Evolutionary conservation across 1,284 basidiomycete species (phyloP), one percentile per base, ranked within the genome.

Genomic region (Pulchroboletus neoregius): DNA sequence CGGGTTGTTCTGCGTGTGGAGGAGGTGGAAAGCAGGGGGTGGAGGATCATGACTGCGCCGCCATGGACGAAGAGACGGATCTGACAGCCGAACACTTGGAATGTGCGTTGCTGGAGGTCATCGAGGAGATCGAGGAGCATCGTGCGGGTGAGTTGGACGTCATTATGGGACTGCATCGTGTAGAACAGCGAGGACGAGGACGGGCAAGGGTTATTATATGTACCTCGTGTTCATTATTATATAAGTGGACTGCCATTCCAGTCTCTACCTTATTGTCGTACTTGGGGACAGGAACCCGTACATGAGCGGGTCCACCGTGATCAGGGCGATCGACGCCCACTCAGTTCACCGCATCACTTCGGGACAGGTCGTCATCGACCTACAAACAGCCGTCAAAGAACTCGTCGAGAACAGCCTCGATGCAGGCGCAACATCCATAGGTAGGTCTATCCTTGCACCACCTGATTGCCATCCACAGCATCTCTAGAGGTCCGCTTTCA

Each of bases 351-450:
- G 80, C 44, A 87, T 98, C 48, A 91, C 93, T 3, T 45, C 46
- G 13, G 41, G 46, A 0, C 96, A 99, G 64, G 95, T 99, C 26
- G 88, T 99, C 0, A 77, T 95, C 24, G 94, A 98, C 64, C 78
- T 99, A 1, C 93, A 94, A 61, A 89, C 85, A 0, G 92, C 92
- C 92, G 86, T 99, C 46, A 99, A 99, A 64, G 96, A 99, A 66
- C 80, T 99, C 2, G 80, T 99, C 2, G 96, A 99, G 69, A 99
- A 99, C 65, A 91, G 91, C 48, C 71, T 98, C 23, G 96, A 99
- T 65, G 94, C 95, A 0, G 87, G 87, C 0, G 91, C 94, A 0
- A 92, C 89, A 0, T 84, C 71, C 54, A 83, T 99, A 41, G 93
- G 94, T 89, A 40, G 0, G 49, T 46, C 28, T 26, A 24, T 15